Conservation (phyloP, 805 yeast species). For the Saccharomyces paradoxus region DNA sequence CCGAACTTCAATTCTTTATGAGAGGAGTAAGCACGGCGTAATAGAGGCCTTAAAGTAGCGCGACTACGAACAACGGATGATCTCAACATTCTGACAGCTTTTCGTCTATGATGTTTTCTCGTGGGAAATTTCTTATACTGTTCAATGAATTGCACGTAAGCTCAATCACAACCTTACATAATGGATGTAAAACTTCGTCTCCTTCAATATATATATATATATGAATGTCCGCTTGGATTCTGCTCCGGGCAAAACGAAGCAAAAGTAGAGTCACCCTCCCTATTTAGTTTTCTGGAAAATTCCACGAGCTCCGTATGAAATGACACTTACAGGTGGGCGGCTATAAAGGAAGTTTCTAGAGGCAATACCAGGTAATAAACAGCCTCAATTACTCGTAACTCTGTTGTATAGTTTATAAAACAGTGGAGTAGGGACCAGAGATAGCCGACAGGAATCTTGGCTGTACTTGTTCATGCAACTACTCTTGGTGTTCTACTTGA, state of each 20-base stretch:
- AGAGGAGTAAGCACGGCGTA: constrained; percentile 31
- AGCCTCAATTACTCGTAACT: not conserved
- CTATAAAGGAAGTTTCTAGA: not conserved
- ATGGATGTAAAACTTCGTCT: not conserved
- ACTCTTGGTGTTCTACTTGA: not conserved
- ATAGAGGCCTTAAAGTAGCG: constrained; percentile 8
- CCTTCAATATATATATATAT: not conserved
- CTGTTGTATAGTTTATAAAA: not conserved
- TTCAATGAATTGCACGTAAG: not conserved
- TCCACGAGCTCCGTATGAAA: not conserved
- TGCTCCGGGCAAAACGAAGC: not conserved
- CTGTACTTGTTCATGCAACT: not conserved
- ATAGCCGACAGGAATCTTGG: not conserved
- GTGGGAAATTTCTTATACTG: not conserved
- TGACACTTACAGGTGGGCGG: not conserved
- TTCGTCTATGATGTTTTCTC: not conserved
- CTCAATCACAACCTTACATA: not conserved
- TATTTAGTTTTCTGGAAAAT: not conserved
- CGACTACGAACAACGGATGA: constrained; percentile 13
- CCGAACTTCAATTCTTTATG: constrained; percentile 96
- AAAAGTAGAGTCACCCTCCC: not conserved
- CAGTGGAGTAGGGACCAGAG: not conserved
- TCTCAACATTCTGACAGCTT: constrained; percentile 14
- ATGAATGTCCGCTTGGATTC: not conserved
- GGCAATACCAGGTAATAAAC: not conserved